Conservation (phyloP, 768 basidiomycete genomes). For the Cyclocybe aegerita region DNA sequence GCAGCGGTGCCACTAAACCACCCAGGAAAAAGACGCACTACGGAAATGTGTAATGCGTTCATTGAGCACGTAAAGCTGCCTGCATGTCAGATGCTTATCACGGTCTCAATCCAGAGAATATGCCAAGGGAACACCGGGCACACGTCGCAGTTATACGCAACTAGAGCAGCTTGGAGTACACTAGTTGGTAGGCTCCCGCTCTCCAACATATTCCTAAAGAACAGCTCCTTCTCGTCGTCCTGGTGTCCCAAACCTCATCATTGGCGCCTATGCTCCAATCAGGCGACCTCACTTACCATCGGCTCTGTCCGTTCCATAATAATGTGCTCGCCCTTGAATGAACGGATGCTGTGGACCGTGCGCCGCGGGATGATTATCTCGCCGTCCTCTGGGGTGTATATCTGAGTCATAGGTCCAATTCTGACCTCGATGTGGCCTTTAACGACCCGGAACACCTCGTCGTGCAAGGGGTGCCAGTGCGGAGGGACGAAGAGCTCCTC, state of each 20-base stretch:
- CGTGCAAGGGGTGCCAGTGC: no score
- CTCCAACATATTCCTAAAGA: constrained; percentile 29
- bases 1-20: constrained; percentile 21
- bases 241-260: neutral
- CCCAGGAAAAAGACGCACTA: constrained; percentile 28
- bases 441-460: no score
- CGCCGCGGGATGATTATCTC: no score
- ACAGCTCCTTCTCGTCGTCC: constrained; percentile 32
- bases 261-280: no score
- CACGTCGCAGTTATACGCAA: constrained; percentile 26
- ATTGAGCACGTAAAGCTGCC: neutral
- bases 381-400: no score
- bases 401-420: no score
- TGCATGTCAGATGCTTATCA: constrained; percentile 16
- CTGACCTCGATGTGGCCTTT: no score
- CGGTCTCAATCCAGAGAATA: constrained; percentile 26
- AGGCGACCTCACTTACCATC: no score
- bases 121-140: constrained; percentile 24
- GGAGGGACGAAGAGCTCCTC: no score
- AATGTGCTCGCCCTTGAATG: no score
- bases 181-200: constrained; percentile 10
- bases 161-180: constrained; percentile 20
- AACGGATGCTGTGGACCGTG: no score
- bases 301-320: no score
- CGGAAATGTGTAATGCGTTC: neutral